Conservation (phyloP, 2,329 filamentous ascomycete species). For the Aureobasidium sp. region DNA sequence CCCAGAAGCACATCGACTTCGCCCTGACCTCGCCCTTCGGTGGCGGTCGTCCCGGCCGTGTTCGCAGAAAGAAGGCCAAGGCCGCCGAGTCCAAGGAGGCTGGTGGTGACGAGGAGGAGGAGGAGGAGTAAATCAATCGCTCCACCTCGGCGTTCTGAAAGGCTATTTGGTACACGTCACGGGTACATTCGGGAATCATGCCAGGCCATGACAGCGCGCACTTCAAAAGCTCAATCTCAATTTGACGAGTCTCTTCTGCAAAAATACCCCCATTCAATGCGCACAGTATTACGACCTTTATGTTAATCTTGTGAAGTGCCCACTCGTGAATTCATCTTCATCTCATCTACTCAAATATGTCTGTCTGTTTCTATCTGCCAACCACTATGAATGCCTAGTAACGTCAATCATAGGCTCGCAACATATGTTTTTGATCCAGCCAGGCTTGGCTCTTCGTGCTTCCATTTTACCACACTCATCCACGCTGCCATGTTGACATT, state of each 20-base stretch:
- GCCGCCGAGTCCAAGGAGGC: conserved; percentile 79
- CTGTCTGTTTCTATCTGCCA: too few relatives aligned
- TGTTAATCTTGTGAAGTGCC: neutral
- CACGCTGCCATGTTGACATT: too few relatives aligned
- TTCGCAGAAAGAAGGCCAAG: conserved; percentile 99
- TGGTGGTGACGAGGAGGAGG: conserved; percentile 81
- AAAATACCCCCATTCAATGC: conserved; percentile 11
- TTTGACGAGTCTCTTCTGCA: conserved; percentile 12
- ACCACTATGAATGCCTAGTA: too few relatives aligned
- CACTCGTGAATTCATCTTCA: neutral
- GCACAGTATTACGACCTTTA: conserved; percentile 7
- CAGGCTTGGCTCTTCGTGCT: too few relatives aligned
- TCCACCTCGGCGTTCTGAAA: conserved; percentile 10
- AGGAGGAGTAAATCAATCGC: conserved; percentile 38
- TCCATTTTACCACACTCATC: too few relatives aligned
- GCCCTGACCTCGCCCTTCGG: conserved; percentile 94
- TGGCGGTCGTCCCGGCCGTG: conserved; percentile 92
- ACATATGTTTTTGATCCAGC: too few relatives aligned
- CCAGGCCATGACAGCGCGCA: conserved; percentile 8
- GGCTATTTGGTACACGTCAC: neutral
- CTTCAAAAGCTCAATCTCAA: conserved; percentile 10
- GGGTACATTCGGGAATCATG: conserved; percentile 7
- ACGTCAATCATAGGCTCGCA: too few relatives aligned
- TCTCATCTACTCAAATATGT: neutral
- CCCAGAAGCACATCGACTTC: conserved; percentile 99